Evolutionary conservation across 2,329 filamentous ascomycete genomes (phyloP).

Genomic region (Zymoseptoria tritici): DNA sequence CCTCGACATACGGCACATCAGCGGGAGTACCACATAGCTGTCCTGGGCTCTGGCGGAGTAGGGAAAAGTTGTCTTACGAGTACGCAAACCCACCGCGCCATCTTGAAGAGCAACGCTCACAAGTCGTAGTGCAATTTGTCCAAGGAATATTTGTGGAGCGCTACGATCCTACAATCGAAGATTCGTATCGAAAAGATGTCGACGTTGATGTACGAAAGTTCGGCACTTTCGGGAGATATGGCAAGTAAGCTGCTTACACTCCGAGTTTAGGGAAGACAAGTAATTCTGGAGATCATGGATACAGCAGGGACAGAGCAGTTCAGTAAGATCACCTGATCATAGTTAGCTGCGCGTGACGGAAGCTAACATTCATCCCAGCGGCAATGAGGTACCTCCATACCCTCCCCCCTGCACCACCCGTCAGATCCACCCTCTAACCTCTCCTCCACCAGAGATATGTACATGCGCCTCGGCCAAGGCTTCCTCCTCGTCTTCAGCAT

Average conservation of each 20-base stretch:
- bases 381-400: conserved; percentile 18
- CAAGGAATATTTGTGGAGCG: conserved; percentile 89
- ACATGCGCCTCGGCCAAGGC: conserved; percentile 90
- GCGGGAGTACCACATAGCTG: conserved; percentile 70
- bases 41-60: conserved; percentile 77
- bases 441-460: conserved; percentile 55
- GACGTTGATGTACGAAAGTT: conserved; percentile 68
- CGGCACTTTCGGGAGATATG: not conserved
- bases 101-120: conserved; percentile 4
- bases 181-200: conserved; percentile 53
- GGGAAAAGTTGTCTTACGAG: conserved; percentile 89
- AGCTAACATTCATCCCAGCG: conserved; percentile 11
- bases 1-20: conserved; percentile 21
- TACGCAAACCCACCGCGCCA: conserved; percentile 33
- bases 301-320: conserved; percentile 91
- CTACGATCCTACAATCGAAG: conserved; percentile 57
- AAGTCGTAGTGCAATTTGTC: conserved; percentile 70
- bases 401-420: conserved; percentile 1
- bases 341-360: not conserved
- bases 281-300: conserved; percentile 84
- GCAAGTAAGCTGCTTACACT: not conserved
- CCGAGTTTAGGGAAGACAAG: conserved; percentile 64
- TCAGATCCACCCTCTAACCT: conserved; percentile 1
- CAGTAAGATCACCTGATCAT: conserved; percentile 52
- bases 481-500: conserved; percentile 91